These are phyloP conservation scores for Rutstroemia sp. DNA, from an alignment of 2,329 filamentous ascomycete genomes.

Conservation along the genomic window DNA sequence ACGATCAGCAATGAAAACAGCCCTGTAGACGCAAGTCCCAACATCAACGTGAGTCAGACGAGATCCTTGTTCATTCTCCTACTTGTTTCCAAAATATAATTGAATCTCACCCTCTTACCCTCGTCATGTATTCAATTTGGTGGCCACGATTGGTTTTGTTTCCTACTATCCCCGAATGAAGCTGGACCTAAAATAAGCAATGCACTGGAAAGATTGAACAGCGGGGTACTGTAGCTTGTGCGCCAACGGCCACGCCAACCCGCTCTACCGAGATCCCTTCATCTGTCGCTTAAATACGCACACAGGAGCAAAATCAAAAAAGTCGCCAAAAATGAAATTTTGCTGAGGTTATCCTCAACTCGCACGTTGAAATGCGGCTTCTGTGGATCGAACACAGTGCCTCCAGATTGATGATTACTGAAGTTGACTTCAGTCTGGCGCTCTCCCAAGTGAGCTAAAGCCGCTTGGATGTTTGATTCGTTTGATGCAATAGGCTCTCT, in stretches of 20 bases:
- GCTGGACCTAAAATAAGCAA: no score
- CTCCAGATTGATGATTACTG: not conserved
- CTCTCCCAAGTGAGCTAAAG: conserved; percentile 3
- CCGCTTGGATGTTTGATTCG: not conserved
- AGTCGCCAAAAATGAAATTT: not conserved
- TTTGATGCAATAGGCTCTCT: not conserved
- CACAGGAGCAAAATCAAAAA: not conserved
- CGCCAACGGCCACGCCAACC: no score
- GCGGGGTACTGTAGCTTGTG: no score
- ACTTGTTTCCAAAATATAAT: conserved; percentile 5
- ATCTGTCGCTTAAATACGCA: no score
- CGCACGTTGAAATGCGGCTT: not conserved
- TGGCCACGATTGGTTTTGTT: conserved; percentile 1
- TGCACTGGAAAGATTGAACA: no score
- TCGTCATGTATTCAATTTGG: not conserved
- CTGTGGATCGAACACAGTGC: conserved; percentile 2
- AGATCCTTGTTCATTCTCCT: not conserved
- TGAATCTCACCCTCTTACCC: not conserved
- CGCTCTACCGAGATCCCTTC: no score
- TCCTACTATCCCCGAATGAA: not conserved
- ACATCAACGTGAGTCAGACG: conserved; percentile 22
- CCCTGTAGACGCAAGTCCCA: conserved; percentile 6
- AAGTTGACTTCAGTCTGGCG: not conserved
- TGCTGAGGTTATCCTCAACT: not conserved
- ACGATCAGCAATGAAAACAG: not conserved